Evolutionary conservation across 495 filamentous ascomycete genomes (phyloP).

Genomic region (Bacidia gigantensis): DNA sequence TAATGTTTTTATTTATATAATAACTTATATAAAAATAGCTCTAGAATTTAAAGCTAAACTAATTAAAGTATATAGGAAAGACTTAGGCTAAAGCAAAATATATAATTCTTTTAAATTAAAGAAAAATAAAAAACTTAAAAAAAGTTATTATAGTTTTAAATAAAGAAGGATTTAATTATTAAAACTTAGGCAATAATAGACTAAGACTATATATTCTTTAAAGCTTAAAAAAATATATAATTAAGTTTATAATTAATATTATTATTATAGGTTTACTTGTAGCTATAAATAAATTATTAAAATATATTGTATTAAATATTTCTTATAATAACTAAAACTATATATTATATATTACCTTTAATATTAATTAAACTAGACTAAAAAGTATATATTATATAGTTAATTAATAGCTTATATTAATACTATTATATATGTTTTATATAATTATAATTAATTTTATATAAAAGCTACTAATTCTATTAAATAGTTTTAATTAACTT

Average conservation of each 20-base stretch:
- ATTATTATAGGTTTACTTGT: background rate
- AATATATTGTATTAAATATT: background rate
- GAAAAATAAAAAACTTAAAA: background rate
- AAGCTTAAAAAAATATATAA: background rate
- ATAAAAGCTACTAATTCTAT: background rate
- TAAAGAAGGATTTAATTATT: background rate
- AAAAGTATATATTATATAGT: constrained; percentile 1
- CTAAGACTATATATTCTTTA: background rate
- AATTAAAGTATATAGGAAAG: background rate
- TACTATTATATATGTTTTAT: constrained; percentile 2
- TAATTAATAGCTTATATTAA: background rate
- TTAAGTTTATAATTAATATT: background rate
- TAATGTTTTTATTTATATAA: background rate
- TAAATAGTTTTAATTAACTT: constrained; percentile 6
- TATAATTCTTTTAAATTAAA: background rate
- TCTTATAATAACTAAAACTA: constrained; percentile 6
- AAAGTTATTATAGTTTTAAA: background rate
- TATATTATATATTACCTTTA: constrained; percentile 1
- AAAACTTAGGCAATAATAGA: background rate
- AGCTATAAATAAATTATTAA: background rate
- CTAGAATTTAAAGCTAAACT: background rate
- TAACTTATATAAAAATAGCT: background rate
- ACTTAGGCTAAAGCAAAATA: background rate
- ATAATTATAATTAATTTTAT: constrained; percentile 3
- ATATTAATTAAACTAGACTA: background rate